phyloP scores from a whole-genome alignment of 2,329 filamentous ascomycete species.

The Pseudocercospora musae region DNA sequence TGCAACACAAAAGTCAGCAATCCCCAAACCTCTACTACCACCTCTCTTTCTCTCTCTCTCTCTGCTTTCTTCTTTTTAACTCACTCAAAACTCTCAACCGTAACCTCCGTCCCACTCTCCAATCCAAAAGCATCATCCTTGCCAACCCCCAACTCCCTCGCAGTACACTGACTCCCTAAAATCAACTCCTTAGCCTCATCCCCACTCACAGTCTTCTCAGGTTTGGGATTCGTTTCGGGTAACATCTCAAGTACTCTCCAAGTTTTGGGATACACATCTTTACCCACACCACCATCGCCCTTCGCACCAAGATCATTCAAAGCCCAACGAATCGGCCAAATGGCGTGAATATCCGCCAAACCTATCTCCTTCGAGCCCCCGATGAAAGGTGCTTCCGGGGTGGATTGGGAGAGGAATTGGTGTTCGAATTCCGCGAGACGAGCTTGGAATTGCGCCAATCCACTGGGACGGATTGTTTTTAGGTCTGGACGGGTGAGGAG shows the following conservation, averaged over 20 bases:
- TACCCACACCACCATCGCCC: slow-evolving; percentile 24
- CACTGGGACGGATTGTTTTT: slow-evolving; percentile 22
- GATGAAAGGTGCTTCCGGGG: slow-evolving; percentile 23
- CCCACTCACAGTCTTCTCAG: slow-evolving; percentile 20
- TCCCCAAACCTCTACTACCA: too few species aligned
- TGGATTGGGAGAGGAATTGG: slow-evolving; percentile 16
- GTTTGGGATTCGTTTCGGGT: slow-evolving; percentile 13
- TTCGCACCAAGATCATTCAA: slow-evolving; percentile 22
- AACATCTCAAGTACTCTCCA: slow-evolving; percentile 28
- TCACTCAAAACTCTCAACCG: slow-evolving; percentile 31
- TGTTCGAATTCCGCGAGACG: slow-evolving; percentile 25
- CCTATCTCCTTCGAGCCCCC: slow-evolving; percentile 15
- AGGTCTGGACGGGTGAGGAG: slow-evolving; percentile 24
- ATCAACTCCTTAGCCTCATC: slow-evolving; percentile 31
- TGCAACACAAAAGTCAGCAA: neutral
- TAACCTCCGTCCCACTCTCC: slow-evolving; percentile 22
- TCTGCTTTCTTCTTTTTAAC: slow-evolving; percentile 10
- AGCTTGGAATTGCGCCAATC: slow-evolving; percentile 23
- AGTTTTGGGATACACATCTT: slow-evolving; percentile 26
- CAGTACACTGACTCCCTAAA: slow-evolving; percentile 15
- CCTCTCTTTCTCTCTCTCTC: too few species aligned
- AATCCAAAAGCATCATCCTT: slow-evolving; percentile 25
- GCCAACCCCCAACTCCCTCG: slow-evolving; percentile 15
- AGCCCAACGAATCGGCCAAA: slow-evolving; percentile 28
- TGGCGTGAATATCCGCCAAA: slow-evolving; percentile 29